Evolutionary conservation across 768 basidiomycete species (phyloP), one percentile per base, ranked within the genome.

Genomic region (Ramaria rubella): DNA sequence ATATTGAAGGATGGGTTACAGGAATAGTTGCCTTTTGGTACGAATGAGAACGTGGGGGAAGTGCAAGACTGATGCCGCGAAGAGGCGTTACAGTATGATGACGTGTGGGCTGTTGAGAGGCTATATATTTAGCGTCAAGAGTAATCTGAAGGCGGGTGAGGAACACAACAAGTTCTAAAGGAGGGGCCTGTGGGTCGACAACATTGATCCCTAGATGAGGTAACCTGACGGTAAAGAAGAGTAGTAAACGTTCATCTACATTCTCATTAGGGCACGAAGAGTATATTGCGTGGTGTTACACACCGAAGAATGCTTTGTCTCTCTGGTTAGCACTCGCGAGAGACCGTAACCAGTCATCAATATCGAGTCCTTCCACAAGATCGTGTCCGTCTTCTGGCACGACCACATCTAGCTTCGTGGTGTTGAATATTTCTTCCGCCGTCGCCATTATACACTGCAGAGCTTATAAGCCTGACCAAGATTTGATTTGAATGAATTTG

Each of bases 91-190:
- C 73, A 66, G 31, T 72, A 68, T 9, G 72, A 72, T n/a, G 69
- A 63, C 17, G 71, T 76, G 38, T 67, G 70, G 48, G 58, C 68
- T 33, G 61, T 26, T 30, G 63, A 27, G 60, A 65, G 19, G 73
- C 80, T 48, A 89, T 87, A 64, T 92, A 94, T 2, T 82, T 83
- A 1, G 90, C 88, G 55, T 92, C 90, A 45, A 92, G 76, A 6
- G 90, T 82, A 15, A 92, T 74, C 70, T 94, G 86, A 6, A 87
- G 69, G 67, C 86, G 85, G 2, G 81, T 70, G 40, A 91, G 73
- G 63, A 88, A 82, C 5, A 79, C 69, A 6, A 87, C 72, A 27
- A 90, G 70, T 23, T 63, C 34, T 3, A 65, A 45, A 1, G 77
- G 73, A 5, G 62, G 59, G 27, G 60, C 19, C 4, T 78, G 77